These are phyloP conservation scores for Fragaria iinumae DNA, from an alignment of 306 rosid species.

Conservation along the genomic window DNA sequence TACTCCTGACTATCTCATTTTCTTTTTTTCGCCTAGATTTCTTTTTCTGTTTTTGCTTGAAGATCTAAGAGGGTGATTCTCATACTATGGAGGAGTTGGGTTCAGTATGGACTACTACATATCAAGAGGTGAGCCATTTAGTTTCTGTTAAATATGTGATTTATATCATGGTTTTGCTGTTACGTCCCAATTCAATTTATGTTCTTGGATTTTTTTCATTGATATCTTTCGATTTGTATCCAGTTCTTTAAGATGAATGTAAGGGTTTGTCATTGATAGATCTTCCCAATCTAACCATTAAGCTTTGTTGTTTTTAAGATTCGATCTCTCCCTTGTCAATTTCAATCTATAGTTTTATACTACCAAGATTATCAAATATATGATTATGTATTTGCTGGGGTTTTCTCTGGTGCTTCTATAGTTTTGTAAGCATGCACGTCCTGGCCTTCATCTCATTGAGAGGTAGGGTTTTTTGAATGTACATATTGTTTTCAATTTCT, in stretches of 20 bases:
- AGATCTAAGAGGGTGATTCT: background rate
- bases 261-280: constrained; percentile 7
- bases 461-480: background rate
- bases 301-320: background rate
- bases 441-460: background rate
- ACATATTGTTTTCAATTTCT: background rate
- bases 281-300: background rate
- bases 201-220: constrained; percentile 24
- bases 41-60: background rate
- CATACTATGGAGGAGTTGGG: constrained; percentile 50
- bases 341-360: background rate
- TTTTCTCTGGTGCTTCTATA: background rate
- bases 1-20: background rate
- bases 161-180: background rate
- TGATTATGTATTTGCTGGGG: background rate
- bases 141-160: background rate
- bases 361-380: background rate
- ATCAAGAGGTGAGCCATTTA: constrained; percentile 51
- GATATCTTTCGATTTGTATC: constrained; percentile 7
- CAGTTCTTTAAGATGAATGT: constrained; percentile 8
- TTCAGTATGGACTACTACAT: constrained; percentile 34
- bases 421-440: background rate
- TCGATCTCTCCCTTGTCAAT: background rate
- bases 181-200: background rate
- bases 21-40: background rate